Evolutionary conservation across 495 filamentous ascomycete genomes (phyloP).

Genomic region (Lentithecium fluviatile): DNA sequence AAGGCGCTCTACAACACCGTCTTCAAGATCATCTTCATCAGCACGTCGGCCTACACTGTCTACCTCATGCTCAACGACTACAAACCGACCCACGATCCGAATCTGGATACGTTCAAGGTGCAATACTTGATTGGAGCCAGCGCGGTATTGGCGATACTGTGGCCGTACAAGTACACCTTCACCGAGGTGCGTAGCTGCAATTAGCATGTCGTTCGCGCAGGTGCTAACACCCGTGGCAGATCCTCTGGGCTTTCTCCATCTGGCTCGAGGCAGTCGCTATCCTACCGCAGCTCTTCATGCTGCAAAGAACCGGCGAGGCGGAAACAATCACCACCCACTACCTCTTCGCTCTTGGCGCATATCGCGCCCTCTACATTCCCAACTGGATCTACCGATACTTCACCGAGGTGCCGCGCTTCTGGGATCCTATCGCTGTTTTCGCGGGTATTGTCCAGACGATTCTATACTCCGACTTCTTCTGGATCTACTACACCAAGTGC

Average conservation of each 20-base stretch:
- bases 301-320: constrained; percentile 94
- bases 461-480: constrained; percentile 98
- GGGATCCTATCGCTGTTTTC: constrained; percentile 77
- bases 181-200: constrained; percentile 51
- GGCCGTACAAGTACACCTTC: constrained; percentile 74
- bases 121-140: constrained; percentile 84
- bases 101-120: constrained; percentile 93
- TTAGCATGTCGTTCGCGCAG: too few species aligned
- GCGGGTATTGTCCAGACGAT: constrained; percentile 91
- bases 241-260: constrained; percentile 94
- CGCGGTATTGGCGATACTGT: constrained; percentile 72
- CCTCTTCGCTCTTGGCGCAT: constrained; percentile 88
- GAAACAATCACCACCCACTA: constrained; percentile 99
- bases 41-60: constrained; percentile 83
- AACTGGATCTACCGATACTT: constrained; percentile 95
- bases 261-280: constrained; percentile 97
- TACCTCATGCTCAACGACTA: constrained; percentile 96
- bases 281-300: constrained; percentile 94
- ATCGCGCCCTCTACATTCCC: constrained; percentile 92
- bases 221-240: constrained; percentile 52
- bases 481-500: constrained; percentile 96
- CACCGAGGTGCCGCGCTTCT: constrained; percentile 57
- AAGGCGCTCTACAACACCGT: constrained; percentile 73
- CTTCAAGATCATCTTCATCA: constrained; percentile 95
- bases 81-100: constrained; percentile 93